Base-by-base conservation (phyloP, 2,329 filamentous ascomycete species). In the Sclerotinia spermophila region DNA sequence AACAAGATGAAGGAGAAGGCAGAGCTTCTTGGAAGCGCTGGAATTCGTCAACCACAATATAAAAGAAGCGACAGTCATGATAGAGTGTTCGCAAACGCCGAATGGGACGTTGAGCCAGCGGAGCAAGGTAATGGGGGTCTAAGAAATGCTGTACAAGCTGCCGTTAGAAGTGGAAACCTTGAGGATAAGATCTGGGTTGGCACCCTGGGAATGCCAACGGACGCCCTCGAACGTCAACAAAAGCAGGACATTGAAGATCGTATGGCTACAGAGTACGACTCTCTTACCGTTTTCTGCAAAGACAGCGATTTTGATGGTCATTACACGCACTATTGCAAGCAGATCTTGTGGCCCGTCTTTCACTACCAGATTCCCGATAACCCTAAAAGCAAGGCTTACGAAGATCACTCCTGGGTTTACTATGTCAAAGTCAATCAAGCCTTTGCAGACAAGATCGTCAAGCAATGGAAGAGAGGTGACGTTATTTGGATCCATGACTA, bases 281-380 rank as follows among this genome's bases (percentile, higher is more conserved):
- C 93, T 77, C 81, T 97, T 74, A 89, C 92, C 3, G 94, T 97
- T 45, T 97, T 91, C 80, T 91, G 92, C 80, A 92, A 89, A 72
- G 95, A 98, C 82, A 93, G 91, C 79, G 94, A 98, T 81, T 94
- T 97, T 79, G 92, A 97, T 77, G 94, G 94, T 1, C 94, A 97
- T 81, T 98, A 98, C 79, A 89, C 91, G 19, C 94, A 97, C 81
- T 98, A 96, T 80, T 97, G 94, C 89, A 98, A 98, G 83, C 93
- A 95, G 78, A 97, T 98, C 69, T 85, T 98, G 10, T 98, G 95
- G 95, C 95, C 95, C 1, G 94, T 97, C 72, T 97, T 98, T 81
- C 94, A 98, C 82, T 98, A 98, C 80, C 94, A 97, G 81, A 97
- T 98, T 72, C 96, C 95, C 0, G 96, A 98, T 79, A 96, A 97